These are phyloP conservation scores for Exophiala mesophila DNA, from an alignment of 2,329 filamentous ascomycete genomes.

Conservation along the genomic window DNA sequence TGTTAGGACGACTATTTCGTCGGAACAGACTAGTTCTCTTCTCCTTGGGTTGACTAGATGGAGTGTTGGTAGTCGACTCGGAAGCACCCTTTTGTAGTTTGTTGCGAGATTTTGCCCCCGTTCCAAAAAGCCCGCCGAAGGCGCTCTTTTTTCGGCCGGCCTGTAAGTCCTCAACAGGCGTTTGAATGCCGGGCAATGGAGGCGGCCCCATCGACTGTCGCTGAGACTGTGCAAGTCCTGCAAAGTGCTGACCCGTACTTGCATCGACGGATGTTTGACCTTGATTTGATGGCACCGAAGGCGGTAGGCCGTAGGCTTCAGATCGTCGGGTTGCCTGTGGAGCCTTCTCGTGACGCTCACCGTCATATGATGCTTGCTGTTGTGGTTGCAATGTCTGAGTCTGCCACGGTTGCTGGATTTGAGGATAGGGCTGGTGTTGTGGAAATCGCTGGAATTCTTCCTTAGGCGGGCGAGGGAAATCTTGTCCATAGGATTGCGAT, in stretches of 20 bases:
- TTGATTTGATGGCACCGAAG: too few species aligned
- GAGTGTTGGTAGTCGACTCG: constrained; percentile 1
- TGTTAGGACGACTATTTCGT: constrained; percentile 16
- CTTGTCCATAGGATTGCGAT: background rate
- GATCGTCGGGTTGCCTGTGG: too few species aligned
- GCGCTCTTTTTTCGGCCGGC: constrained; percentile 12
- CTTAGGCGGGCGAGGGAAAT: background rate
- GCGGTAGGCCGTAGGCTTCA: too few species aligned
- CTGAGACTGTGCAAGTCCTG: constrained; percentile 6
- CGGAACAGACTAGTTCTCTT: constrained; percentile 17
- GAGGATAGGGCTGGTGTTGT: background rate
- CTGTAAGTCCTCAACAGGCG: background rate
- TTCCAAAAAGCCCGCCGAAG: constrained; percentile 18
- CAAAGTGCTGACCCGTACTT: too few species aligned
- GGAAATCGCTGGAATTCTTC: constrained; percentile 5
- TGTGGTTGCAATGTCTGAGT: background rate
- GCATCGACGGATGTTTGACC: too few species aligned
- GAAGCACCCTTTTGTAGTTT: constrained; percentile 15
- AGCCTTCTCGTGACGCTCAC: background rate
- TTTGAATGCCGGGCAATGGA: constrained; percentile 1
- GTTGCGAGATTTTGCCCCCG: constrained; percentile 12
- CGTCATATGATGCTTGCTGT: background rate
- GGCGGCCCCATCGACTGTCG: constrained; percentile 12
- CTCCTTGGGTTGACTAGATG: constrained; percentile 9
- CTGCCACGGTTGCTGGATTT: constrained; percentile 1